phyloP scores from a whole-genome alignment of 164 flowering plant genomes.

The Aristolochia californica region DNA sequence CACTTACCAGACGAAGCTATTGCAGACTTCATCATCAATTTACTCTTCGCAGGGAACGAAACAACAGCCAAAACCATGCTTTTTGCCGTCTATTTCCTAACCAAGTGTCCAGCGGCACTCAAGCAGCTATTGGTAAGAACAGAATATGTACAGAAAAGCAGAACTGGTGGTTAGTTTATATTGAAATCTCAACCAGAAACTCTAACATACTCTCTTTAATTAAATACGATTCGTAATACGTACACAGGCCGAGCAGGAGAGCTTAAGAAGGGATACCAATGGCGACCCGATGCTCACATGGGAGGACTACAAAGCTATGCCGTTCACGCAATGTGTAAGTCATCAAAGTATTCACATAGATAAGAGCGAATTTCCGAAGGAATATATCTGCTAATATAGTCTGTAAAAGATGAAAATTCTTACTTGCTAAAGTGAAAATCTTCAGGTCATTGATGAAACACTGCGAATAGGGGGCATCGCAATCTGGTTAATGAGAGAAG shows the following conservation, averaged over 20 bases:
- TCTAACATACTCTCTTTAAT: too few species aligned
- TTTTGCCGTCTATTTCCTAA: conserved; percentile 69
- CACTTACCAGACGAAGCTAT: conserved; percentile 51
- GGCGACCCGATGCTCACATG: conserved; percentile 3
- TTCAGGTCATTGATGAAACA: conserved; percentile 84
- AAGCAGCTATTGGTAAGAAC: conserved; percentile 45
- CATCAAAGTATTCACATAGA: not conserved
- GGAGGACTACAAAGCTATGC: conserved; percentile 10
- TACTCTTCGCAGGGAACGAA: conserved; percentile 87
- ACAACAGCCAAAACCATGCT: conserved; percentile 87
- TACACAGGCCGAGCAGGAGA: conserved; percentile 71
- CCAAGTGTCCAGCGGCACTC: conserved; percentile 56
- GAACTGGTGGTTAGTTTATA: too few species aligned
- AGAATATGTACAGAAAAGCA: too few species aligned
- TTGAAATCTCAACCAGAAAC: too few species aligned
- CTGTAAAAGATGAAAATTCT: not conserved
- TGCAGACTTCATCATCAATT: conserved; percentile 79
- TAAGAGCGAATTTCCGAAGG: too few species aligned
- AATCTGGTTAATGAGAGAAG: conserved; percentile 84
- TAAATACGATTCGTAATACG: too few species aligned
- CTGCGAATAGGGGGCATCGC: conserved; percentile 86
- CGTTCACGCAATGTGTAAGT: conserved; percentile 9
- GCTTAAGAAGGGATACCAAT: conserved; percentile 15
- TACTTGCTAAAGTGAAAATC: not conserved
- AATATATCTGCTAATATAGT: too few species aligned